Percentiles rank a stretch among this genome's conserved stretches.
These are phyloP conservation scores for Kodamaea nitidulidarum DNA, from an alignment of 805 yeast genomes.

Conservation along the genomic window DNA sequence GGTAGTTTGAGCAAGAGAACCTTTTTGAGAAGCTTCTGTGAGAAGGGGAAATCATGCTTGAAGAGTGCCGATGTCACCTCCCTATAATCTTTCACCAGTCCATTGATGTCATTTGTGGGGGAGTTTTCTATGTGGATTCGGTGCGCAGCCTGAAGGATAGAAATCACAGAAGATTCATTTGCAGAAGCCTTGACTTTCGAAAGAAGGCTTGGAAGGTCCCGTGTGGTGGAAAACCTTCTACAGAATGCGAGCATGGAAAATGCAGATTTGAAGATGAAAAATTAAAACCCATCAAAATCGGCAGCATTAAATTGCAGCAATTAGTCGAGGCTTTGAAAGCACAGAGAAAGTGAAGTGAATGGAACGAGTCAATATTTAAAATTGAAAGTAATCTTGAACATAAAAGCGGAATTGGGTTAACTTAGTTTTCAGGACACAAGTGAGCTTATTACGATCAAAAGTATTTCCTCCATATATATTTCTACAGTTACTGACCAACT, in stretches of 20 bases:
- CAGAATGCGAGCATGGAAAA: conserved; percentile 1
- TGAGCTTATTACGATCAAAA: not conserved
- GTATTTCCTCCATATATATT: not conserved
- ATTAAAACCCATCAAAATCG: no score
- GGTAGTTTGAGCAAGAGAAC: conserved; percentile 34
- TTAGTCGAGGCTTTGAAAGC: no score
- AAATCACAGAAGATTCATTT: conserved; percentile 10
- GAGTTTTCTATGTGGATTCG: conserved; percentile 15
- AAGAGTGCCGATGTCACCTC: conserved; percentile 20
- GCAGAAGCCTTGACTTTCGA: conserved; percentile 6
- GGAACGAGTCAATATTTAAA: no score
- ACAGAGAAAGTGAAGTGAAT: no score
- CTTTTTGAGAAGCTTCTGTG: conserved; percentile 21
- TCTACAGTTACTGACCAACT: no score
- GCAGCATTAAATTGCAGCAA: no score
- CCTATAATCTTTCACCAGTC: conserved; percentile 6
- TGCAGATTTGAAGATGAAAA: not conserved
- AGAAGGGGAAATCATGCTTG: conserved; percentile 18
- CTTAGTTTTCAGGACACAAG: no score
- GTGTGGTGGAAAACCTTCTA: conserved; percentile 10
- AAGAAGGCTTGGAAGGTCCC: conserved; percentile 11
- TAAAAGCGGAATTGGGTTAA: no score
- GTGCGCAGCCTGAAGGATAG: conserved; percentile 23
- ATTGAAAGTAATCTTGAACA: no score
- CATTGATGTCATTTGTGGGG: conserved; percentile 19